phyloP scores from a whole-genome alignment of 805 yeast genomes.

The Lachancea sp. region DNA sequence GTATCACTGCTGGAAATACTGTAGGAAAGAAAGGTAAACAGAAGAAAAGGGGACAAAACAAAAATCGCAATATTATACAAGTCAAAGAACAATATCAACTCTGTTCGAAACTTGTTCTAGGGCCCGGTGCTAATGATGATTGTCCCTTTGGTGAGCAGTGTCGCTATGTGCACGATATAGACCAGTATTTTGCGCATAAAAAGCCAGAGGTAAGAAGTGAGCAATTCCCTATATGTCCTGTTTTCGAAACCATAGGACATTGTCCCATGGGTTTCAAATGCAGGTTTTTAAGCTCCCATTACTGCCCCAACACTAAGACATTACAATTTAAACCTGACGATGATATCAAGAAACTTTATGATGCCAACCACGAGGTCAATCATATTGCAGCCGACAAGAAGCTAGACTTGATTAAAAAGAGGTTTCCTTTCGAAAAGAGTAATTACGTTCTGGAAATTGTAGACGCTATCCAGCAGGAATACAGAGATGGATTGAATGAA shows the following conservation, averaged over 20 bases:
- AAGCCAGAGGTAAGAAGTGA: slow-evolving; percentile 63
- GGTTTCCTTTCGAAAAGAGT: slow-evolving; percentile 51
- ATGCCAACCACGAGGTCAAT: slow-evolving; percentile 55
- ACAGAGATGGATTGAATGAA: slow-evolving; percentile 29
- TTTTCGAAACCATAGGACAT: slow-evolving; percentile 68
- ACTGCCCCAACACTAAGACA: slow-evolving; percentile 36
- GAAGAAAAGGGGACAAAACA: slow-evolving; percentile 74
- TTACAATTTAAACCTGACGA: slow-evolving; percentile 38
- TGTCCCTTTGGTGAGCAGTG: slow-evolving; percentile 74
- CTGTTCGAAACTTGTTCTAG: slow-evolving; percentile 53
- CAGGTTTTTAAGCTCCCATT: slow-evolving; percentile 79
- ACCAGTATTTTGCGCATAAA: slow-evolving; percentile 56
- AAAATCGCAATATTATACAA: slow-evolving; percentile 70
- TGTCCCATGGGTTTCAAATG: slow-evolving; percentile 94
- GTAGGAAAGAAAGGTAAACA: slow-evolving; percentile 38
- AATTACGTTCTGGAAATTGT: slow-evolving; percentile 55
- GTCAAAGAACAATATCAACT: slow-evolving; percentile 54
- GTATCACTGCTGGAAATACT: slow-evolving; percentile 38
- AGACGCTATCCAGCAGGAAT: slow-evolving; percentile 47
- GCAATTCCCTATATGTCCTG: slow-evolving; percentile 57
- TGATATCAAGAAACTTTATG: slow-evolving; percentile 25
- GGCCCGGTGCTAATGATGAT: slow-evolving; percentile 40
- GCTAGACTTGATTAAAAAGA: slow-evolving; percentile 40
- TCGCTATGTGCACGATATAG: slow-evolving; percentile 69
- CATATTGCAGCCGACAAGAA: slow-evolving; percentile 42